Base-by-base conservation (phyloP, 805 yeast species). In the Saccharomycopsis guyanensis region DNA sequence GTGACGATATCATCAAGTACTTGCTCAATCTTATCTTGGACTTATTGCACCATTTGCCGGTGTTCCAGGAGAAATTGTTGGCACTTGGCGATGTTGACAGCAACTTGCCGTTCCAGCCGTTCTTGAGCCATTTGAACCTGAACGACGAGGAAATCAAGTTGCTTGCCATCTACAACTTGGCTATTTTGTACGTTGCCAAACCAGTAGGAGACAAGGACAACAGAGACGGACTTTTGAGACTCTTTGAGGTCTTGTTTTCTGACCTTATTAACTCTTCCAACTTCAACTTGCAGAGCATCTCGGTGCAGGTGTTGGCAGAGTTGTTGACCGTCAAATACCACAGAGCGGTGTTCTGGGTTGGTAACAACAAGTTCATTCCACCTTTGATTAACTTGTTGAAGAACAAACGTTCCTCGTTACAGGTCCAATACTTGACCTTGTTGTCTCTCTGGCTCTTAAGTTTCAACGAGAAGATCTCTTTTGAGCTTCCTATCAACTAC, bases 381-480 rank as follows among this genome's bases (percentile, higher is more conserved):
- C 66, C 72, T 0, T 57, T 82, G 31, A 64, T 77, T 49, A 64
- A 62, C 47, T 67, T 76, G 38, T 64, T 80, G 54, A 61, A 60
- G 46, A 65, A 66, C 42, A 63, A 67, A 38, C 58, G 65, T 31
- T 52, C 55, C 10, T 48, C 59, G 16, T 72, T 89, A 51, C 98
- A 93, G 68, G 73, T 87, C 56, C 88, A 83, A 62, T 93, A 93
- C 66, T 76, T 85, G 57, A 71, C 82, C 4, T 72, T 91, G 53
- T 71, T 93, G 59, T 71, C 82, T 19, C 69, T 86, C 40, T 93
- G 98, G 98, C 70, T 88, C 44, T 69, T 87, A 51, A 78, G 95
- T 3, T 93, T 91, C 66, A 82, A 77, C 61, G 63, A 63, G n/a
- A 53, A 60, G 39, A 70, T 78, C 34, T 72, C 80, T 49, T 55